Percentiles rank a stretch among this genome's conserved stretches.
Conservation (phyloP, 306 rosid genomes). For the Lathyrus sativus region DNA sequence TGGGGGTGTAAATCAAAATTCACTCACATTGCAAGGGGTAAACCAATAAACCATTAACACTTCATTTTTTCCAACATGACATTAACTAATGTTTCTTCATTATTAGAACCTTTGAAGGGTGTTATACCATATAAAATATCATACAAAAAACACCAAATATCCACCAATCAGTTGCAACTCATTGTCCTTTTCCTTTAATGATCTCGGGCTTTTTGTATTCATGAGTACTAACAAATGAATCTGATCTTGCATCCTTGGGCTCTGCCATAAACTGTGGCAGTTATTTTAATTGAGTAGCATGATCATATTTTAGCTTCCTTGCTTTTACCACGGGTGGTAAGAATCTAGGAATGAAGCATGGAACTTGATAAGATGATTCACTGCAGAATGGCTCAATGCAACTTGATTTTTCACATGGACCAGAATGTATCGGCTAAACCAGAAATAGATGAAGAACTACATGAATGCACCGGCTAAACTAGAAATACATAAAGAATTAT, state of each 20-base stretch:
- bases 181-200: conserved; percentile 90
- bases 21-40: no score
- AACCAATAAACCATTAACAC: no score
- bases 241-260: conserved; percentile 82
- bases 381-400: conserved; percentile 82
- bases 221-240: conserved; percentile 88
- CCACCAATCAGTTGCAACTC: conserved; percentile 97
- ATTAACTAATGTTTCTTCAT: conserved; percentile 78
- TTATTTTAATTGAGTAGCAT: conserved; percentile 57
- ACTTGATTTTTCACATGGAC: conserved; percentile 65
- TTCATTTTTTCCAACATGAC: conserved; percentile 61
- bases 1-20: no score
- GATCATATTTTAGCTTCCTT: conserved; percentile 59
- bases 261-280: conserved; percentile 87
- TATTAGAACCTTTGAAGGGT: conserved; percentile 70
- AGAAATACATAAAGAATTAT: conserved; percentile 29
- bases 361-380: conserved; percentile 73
- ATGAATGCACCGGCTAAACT: conserved; percentile 24
- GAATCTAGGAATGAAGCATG: conserved; percentile 84
- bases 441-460: not conserved
- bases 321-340: conserved; percentile 64
- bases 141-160: conserved; percentile 78
- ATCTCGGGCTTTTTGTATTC: conserved; percentile 92
- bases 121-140: conserved; percentile 80
- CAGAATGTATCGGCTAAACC: conserved; percentile 36